Base-by-base conservation (phyloP, 257 asterid genomes). In the Hygrophila difformis region DNA sequence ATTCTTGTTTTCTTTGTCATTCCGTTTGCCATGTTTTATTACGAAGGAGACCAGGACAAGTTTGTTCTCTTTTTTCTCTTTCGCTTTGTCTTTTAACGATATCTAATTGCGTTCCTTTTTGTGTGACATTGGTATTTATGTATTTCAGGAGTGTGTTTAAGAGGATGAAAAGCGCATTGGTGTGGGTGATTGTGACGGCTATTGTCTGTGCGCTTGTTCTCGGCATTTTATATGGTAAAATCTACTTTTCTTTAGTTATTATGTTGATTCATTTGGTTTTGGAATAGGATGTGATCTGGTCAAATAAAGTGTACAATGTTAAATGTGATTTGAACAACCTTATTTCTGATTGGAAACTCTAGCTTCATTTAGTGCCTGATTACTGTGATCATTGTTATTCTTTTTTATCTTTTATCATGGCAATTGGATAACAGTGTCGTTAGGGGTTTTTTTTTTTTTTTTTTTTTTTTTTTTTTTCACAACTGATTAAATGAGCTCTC, bases 21-120 rank as follows among this genome's bases (percentile, higher is more conserved):
- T 39, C 99, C 96, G 0, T 91, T 91, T 59, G 94, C 99, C 37
- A 91, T 91, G 95, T 91, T 91, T 59, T 91, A 77, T 61, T 91
- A 91, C 46, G 99, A 91, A 75, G 99, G 97, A 38, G 99, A 91
- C 66, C 93, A 73, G 76, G 99, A 86, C 62, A 91, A 86, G 97
- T 86, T 36, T 37, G 69, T 47, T n/a, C n/a, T n/a, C n/a, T n/a
- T n/a, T 22, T 14, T 51, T 44, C 52, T 64, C 13, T 0, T 46
- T 33, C 24, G 18, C 13, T 1, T 52, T 15, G 39, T 7, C 2
- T 0, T 15, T 6, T 23, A 3, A 8, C 15, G 26, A 9, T 16
- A 3, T 42, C 13, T 45, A 17, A 4, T 12, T 49, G 34, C 13
- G 31, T 26, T 8, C 7, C 31, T 3, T 26, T 26, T 26, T 42